These are phyloP conservation scores for Xanthoconium stramineum DNA, from an alignment of 768 basidiomycete genomes.

Conservation along the genomic window DNA sequence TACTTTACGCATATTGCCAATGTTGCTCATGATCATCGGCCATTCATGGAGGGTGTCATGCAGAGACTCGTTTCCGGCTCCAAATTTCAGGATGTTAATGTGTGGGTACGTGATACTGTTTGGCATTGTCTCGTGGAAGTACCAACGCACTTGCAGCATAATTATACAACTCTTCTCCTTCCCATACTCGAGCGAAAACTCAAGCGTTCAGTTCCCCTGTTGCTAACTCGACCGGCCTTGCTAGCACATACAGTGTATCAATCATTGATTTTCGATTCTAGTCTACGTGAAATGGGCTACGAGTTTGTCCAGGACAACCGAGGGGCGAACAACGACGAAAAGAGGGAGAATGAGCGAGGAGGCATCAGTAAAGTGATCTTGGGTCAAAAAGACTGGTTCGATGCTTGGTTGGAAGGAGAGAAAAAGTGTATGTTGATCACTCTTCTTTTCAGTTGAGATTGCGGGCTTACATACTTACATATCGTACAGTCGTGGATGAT, in stretches of 20 bases:
- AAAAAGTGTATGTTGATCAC: conserved; percentile 63
- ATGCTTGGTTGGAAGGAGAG: conserved; percentile 87
- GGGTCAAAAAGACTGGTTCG: conserved; percentile 84
- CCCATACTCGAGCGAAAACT: conserved; percentile 78
- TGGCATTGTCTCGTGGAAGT: neutral
- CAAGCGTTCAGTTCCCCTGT: conserved; percentile 62
- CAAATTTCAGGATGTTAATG: conserved; percentile 61
- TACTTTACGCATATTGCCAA: conserved; percentile 92
- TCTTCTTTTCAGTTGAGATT: neutral
- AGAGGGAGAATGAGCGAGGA: conserved; percentile 47
- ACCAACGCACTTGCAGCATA: conserved; percentile 50
- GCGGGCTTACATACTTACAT: conserved; percentile 1
- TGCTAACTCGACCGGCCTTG: conserved; percentile 76
- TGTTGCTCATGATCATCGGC: conserved; percentile 76
- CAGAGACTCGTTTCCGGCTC: conserved; percentile 68
- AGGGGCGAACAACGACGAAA: conserved; percentile 13
- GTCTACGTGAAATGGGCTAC: conserved; percentile 73
- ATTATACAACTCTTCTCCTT: conserved; percentile 77
- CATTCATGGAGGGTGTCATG: conserved; percentile 73
- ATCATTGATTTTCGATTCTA: conserved; percentile 81
- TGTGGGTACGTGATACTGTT: conserved; percentile 55
- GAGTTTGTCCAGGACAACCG: conserved; percentile 35
- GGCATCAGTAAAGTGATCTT: conserved; percentile 83
- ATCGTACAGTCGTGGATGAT: conserved; percentile 69
- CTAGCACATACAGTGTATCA: conserved; percentile 97